Conservation (phyloP, 306 rosid species). For the Castanea crenata region DNA sequence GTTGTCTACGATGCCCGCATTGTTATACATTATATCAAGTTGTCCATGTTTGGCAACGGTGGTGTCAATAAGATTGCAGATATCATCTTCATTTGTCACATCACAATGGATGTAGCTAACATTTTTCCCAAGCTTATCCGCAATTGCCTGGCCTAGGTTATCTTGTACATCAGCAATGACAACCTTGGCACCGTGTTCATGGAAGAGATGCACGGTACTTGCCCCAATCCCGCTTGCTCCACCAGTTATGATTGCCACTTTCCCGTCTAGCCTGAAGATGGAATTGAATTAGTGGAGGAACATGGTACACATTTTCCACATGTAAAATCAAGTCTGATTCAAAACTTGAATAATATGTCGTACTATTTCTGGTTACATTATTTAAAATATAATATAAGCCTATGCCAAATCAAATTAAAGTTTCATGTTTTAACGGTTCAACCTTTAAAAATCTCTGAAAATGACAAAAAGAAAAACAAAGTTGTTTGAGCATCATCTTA, state of each 20-base stretch:
- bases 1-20: constrained; percentile 35
- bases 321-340: neutral
- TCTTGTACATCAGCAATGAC: constrained; percentile 39
- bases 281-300: neutral
- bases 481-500: no score
- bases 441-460: no score
- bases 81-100: constrained; percentile 29
- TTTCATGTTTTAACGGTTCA: neutral
- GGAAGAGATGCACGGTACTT: constrained; percentile 28
- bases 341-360: no score
- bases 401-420: no score
- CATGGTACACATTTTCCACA: neutral
- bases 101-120: constrained; percentile 30
- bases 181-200: constrained; percentile 31
- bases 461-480: no score
- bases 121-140: constrained; percentile 22
- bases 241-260: constrained; percentile 40
- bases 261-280: constrained; percentile 26
- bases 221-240: constrained; percentile 44
- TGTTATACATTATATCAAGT: constrained; percentile 37
- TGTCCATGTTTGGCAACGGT: constrained; percentile 9
- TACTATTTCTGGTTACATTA: no score
- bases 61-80: constrained; percentile 23
- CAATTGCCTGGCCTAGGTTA: constrained; percentile 24
- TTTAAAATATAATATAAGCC: no score